Evolutionary conservation across 768 basidiomycete genomes (phyloP), one percentile per base, ranked within the genome.

Genomic region (Termitomyces heimii): DNA sequence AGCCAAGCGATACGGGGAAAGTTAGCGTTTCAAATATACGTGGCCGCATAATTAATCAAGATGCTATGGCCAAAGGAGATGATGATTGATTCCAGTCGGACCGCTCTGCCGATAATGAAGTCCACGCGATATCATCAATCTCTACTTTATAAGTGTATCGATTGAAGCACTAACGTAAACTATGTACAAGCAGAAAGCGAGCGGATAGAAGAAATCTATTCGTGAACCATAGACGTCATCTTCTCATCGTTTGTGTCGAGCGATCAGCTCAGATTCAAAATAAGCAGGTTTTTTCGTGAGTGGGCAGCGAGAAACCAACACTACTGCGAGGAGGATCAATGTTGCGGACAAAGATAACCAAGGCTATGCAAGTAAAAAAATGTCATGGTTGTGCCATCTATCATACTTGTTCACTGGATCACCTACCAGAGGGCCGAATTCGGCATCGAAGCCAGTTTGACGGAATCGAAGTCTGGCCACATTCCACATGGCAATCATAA

Each of bases 371-470:
- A 7, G 56, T 7, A 18, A 35, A n/a, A 26, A 42, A 57, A 5
- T 51, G 34, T 47, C 9, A 46, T 16, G 42, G 5, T 16, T 29
- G 35, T 47, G 8, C 44, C 45, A 39, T 24, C 26, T 9, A 52
- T 34, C 10, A 6, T 32, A 42, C 40, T n/a, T 2, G 10, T 8
- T 24, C 13, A n/a, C 34, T 39, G 20, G 24, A 45, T 22, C 16
- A 67, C 73, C 49, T 42, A 76, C 75, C 69, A 75, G 52, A 50
- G 72, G 71, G 26, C 75, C 75, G 60, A 68, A 72, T 9, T 56
- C 60, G 9, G 74, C 71, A n/a, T 59, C 58, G 56, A 69, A 72
- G 8, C 74, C 75, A 20, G 63, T 65, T 45, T 57, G 64, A 55
- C 67, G 65, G 57, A 75, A 75, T 35, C 70, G 65, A 6, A 63